Evolutionary conservation across 345 rosid species (phyloP).

Genomic region (Eucalyptus globulus): DNA sequence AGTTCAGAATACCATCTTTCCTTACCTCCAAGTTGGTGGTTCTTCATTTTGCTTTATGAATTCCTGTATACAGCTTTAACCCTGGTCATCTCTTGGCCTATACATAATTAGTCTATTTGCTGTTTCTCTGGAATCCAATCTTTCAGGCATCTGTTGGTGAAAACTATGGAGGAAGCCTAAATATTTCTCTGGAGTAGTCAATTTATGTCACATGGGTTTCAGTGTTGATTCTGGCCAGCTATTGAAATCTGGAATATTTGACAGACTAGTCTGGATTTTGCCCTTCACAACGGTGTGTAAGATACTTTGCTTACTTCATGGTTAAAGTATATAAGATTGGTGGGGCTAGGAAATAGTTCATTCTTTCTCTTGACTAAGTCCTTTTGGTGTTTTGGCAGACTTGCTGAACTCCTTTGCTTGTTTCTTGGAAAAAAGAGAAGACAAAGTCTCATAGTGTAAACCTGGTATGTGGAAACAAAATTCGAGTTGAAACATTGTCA

Average conservation of each 20-base stretch:
- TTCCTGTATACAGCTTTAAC: not conserved
- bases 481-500: not conserved
- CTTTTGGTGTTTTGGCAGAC: not conserved
- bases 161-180: slow-evolving; percentile 66
- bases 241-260: not conserved
- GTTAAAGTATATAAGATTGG: not conserved
- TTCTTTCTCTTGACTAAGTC: not conserved
- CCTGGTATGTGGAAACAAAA: not conserved
- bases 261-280: not conserved
- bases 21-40: slow-evolving; percentile 52
- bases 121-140: not conserved
- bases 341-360: not conserved
- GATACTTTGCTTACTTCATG: not conserved
- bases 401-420: not conserved
- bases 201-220: not conserved
- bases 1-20: slow-evolving; percentile 33
- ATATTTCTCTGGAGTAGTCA: not conserved
- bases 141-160: slow-evolving; percentile 52
- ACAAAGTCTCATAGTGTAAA: not conserved
- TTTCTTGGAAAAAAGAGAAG: not conserved
- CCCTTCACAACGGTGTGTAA: not conserved
- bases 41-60: not conserved
- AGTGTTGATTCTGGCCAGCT: not conserved
- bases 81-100: not conserved
- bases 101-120: not conserved